Evolutionary conservation across 441 rosid species (phyloP).

Genomic region (Sinapis alba): DNA sequence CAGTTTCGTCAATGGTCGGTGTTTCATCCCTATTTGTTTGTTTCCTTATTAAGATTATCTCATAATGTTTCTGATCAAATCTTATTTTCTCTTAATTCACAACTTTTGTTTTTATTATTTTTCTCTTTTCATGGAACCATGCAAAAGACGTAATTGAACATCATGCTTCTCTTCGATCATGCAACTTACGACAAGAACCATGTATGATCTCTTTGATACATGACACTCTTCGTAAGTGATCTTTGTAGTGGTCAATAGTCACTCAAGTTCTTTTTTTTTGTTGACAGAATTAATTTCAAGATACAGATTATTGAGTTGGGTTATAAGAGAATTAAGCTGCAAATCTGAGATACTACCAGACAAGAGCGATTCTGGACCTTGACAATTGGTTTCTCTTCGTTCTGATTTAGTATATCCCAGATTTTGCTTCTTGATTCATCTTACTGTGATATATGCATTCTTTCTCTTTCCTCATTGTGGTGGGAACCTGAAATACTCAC

Average conservation of each 20-base stretch:
- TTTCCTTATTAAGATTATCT: not conserved
- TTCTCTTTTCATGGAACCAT: not conserved
- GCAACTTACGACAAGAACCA: not conserved
- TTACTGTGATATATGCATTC: not conserved
- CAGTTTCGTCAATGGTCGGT: not conserved
- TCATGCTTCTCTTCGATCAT: not conserved
- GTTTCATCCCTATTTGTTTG: not conserved
- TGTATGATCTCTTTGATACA: not conserved
- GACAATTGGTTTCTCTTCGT: slow-evolving; percentile 71
- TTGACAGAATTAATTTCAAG: slow-evolving; percentile 89
- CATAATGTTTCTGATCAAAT: not conserved
- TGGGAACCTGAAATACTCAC: slow-evolving; percentile 1
- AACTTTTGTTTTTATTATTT: not conserved
- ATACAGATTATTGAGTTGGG: slow-evolving; percentile 95
- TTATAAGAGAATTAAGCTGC: slow-evolving; percentile 92
- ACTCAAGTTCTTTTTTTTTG: not conserved
- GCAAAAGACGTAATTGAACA: not conserved
- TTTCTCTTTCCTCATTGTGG: not conserved
- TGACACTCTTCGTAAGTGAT: not conserved
- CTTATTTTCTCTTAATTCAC: not conserved
- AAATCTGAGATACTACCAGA: slow-evolving; percentile 98
- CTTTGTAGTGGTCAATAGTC: not conserved
- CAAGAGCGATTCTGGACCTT: slow-evolving; percentile 96
- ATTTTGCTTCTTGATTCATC: not conserved
- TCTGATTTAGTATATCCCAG: not conserved